A percentile compares a stretch with the other conserved stretches of the same genome.
Conservation (phyloP, 2,329 filamentous ascomycete species). For the Neofusicoccum kwambonambiense region DNA sequence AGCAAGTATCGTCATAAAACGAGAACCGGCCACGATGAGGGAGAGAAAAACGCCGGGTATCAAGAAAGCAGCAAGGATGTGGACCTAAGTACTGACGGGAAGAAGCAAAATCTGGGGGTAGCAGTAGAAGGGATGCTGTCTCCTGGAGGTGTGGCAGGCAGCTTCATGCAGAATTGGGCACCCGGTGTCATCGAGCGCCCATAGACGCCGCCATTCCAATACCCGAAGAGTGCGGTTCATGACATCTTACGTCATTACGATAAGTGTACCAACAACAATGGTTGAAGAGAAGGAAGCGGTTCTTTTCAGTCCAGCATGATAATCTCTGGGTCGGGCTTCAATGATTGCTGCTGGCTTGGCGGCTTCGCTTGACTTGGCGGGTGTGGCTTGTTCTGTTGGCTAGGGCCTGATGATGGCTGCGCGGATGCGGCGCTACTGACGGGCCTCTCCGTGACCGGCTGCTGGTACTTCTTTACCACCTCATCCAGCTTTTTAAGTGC, state of each 20-base stretch:
- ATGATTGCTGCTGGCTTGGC: background rate
- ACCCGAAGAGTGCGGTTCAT: background rate
- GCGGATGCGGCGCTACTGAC: background rate
- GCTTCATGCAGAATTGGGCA: background rate
- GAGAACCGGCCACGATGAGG: background rate
- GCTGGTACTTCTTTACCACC: conserved; percentile 26
- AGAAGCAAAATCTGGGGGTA: background rate
- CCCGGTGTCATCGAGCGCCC: background rate
- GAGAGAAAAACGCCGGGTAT: conserved; percentile 13
- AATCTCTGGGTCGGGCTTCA: conserved; percentile 8
- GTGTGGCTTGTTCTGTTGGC: conserved; percentile 3
- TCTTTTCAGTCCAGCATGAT: conserved; percentile 15
- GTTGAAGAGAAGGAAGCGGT: background rate
- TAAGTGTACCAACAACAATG: background rate
- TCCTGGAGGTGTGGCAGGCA: background rate
- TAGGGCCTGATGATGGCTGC: background rate
- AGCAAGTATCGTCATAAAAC: background rate
- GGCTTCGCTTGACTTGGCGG: background rate
- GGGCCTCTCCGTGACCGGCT: background rate
- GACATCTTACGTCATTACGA: background rate
- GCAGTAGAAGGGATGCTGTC: background rate
- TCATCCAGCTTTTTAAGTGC: conserved; percentile 40
- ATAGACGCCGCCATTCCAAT: background rate
- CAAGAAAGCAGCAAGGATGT: conserved; percentile 8
- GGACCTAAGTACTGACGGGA: background rate